phyloP scores from a whole-genome alignment of 2,329 filamentous ascomycete genomes.

The Rhinocladiella mackenziei region DNA sequence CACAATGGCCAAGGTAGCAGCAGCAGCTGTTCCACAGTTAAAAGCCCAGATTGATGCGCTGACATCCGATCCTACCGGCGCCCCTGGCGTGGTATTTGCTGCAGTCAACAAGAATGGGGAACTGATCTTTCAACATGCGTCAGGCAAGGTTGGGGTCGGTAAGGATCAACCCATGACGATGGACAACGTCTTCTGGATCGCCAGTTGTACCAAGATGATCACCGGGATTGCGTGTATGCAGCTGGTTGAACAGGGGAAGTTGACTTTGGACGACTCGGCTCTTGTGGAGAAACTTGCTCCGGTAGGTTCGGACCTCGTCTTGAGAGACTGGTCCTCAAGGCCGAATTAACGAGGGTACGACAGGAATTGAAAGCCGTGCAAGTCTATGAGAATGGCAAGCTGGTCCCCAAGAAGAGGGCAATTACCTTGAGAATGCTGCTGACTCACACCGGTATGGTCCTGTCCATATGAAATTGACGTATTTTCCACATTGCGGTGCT shows the following conservation, averaged over 20 bases:
- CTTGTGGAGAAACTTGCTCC: slow-evolving; percentile 46
- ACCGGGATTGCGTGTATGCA: slow-evolving; percentile 54
- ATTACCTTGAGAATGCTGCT: slow-evolving; percentile 52
- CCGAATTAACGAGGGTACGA: neutral
- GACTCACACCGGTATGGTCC: slow-evolving; percentile 49
- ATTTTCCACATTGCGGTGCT: neutral
- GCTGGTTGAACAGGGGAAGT: slow-evolving; percentile 50
- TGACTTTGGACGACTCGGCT: slow-evolving; percentile 48
- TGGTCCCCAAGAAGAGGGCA: slow-evolving; percentile 38
- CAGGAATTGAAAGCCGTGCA: slow-evolving; percentile 47
- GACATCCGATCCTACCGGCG: slow-evolving; percentile 21
- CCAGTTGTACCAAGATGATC: slow-evolving; percentile 57
- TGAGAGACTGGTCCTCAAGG: too few species aligned
- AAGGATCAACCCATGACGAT: slow-evolving; percentile 28
- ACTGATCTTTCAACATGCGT: slow-evolving; percentile 32
- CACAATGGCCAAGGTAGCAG: slow-evolving; percentile 26
- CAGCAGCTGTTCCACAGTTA: slow-evolving; percentile 21
- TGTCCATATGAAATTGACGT: too few species aligned
- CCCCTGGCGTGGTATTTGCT: slow-evolving; percentile 29
- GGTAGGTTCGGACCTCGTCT: too few species aligned
- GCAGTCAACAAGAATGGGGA: slow-evolving; percentile 31
- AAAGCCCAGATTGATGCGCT: slow-evolving; percentile 27
- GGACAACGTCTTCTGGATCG: slow-evolving; percentile 46
- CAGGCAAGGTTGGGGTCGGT: slow-evolving; percentile 28
- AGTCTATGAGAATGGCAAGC: slow-evolving; percentile 39